Base-by-base conservation (phyloP, 129 eudicot genomes). In the Erigeron canadensis region DNA sequence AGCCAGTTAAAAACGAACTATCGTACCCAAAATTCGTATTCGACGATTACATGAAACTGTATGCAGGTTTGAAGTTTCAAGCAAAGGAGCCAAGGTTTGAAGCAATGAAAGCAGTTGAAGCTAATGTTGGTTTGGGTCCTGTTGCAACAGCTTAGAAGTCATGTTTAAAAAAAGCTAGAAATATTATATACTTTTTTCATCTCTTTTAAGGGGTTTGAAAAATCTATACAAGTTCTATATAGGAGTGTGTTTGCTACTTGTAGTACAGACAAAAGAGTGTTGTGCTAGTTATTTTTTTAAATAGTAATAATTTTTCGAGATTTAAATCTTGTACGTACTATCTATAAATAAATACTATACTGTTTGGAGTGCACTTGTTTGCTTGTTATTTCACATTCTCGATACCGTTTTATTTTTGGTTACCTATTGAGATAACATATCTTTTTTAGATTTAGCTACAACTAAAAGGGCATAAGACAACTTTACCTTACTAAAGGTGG, bases 31-130 rank as follows among this genome's bases (percentile, higher is more conserved):
- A 84, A 77, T 88, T 81, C 18, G 96, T 88, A 12, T 88, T 88
- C 60, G 85, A 86, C 53, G 91, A 88, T 73, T 86, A 88, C 87
- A 88, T 86, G 96, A 88, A 83, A 73, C 79, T 85, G 15, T 86
- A 86, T 79, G 87, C 91, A 51, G 96, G 85, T 5, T 67, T 85
- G 34, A 88, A 88, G 91, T 88, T 88, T 66, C 87, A 85, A 70
- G 87, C 91, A 8, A 86, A 88, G 74, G 91, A 86, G 67, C 91
- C 96, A 63, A 86, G 96, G 81, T 88, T 88, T 74, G 95, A 88
- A 65, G 88, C 88, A 71, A 81, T 88, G 85, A 88, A 83, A 75
- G 84, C 91, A 21, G 81, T 83, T 22, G 87, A 82, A 74, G 79
- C 79, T 47, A 77, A 23, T 77, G 86, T 74, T 22, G 44, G 42